Conservation (phyloP, 495 filamentous ascomycete species). For the Astrothelium subdiscretum region DNA sequence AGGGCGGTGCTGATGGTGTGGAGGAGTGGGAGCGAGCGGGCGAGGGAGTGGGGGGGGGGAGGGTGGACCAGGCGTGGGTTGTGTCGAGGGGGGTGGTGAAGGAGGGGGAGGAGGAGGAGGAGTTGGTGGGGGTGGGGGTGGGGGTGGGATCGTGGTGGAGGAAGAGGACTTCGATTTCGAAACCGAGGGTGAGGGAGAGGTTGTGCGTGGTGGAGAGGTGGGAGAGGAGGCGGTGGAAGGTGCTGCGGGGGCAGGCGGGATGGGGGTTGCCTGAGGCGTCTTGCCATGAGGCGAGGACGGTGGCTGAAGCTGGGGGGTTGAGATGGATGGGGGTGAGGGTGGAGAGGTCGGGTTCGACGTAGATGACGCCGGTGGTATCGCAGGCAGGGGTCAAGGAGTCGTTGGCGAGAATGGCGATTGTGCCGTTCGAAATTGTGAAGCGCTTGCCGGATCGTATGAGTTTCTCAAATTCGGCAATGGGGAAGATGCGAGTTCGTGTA, state of each 20-base stretch:
- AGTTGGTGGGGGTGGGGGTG: constrained; percentile 26
- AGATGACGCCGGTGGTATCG: constrained; percentile 45
- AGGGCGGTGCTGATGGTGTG: constrained; percentile 52
- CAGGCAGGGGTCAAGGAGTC: constrained; percentile 30
- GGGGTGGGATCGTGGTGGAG: constrained; percentile 30
- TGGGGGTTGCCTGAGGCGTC: constrained; percentile 51
- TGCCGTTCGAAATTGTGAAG: constrained; percentile 25
- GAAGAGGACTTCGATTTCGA: constrained; percentile 76
- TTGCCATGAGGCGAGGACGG: constrained; percentile 32
- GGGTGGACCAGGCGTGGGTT: constrained; percentile 54
- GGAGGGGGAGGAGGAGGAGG: constrained; percentile 15
- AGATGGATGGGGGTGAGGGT: constrained; percentile 22
- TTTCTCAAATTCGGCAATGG: constrained; percentile 50
- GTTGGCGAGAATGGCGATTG: constrained; percentile 29
- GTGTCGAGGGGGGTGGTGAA: constrained; percentile 19
- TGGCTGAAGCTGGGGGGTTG: constrained; percentile 18
- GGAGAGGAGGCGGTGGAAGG: constrained; percentile 15
- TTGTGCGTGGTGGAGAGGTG: constrained; percentile 24
- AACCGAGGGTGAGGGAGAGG: constrained; percentile 54
- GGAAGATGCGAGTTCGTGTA: constrained; percentile 56
- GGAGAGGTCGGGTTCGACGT: constrained; percentile 25
- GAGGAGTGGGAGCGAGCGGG: constrained; percentile 44
- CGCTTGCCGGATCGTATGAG: constrained; percentile 37
- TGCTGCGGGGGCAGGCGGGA: constrained; percentile 39
- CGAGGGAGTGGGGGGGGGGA: constrained; percentile 43